These are phyloP conservation scores for Curvularia lunata DNA, from an alignment of 2,329 filamentous ascomycete genomes.

Conservation along the genomic window DNA sequence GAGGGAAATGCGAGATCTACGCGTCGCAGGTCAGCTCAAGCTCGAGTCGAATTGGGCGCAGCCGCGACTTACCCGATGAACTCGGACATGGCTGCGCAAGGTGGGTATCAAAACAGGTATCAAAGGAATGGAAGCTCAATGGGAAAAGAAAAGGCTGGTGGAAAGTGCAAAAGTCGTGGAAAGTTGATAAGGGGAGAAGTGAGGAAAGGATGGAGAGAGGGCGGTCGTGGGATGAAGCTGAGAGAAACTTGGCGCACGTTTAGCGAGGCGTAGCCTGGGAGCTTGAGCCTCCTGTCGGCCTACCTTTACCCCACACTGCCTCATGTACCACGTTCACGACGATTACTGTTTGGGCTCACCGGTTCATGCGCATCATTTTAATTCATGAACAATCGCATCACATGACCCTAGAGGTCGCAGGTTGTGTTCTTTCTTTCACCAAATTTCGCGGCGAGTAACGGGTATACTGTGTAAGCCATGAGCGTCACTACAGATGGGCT, in stretches of 20 bases:
- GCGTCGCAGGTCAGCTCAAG: constrained; percentile 43
- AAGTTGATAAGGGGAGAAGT: constrained; percentile 19
- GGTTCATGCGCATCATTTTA: constrained; percentile 3
- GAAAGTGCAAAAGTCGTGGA: constrained; percentile 27
- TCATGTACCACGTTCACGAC: constrained; percentile 12
- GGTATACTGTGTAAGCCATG: constrained; percentile 23
- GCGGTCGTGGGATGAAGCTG: constrained; percentile 27
- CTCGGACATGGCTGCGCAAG: constrained; percentile 60
- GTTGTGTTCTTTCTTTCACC: background rate
- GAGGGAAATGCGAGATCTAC: constrained; percentile 89
- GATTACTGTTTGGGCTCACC: background rate
- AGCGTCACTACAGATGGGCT: constrained; percentile 34
- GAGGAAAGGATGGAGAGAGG: constrained; percentile 21
- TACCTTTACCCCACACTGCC: constrained; percentile 33
- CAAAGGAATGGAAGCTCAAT: constrained; percentile 29
- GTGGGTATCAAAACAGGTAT: constrained; percentile 37
- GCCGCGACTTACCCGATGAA: constrained; percentile 63
- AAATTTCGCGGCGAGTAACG: background rate
- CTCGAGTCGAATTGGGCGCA: constrained; percentile 42
- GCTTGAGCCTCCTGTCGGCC: constrained; percentile 20
- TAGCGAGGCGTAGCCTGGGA: constrained; percentile 26
- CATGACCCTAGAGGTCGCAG: constrained; percentile 11
- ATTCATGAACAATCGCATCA: background rate
- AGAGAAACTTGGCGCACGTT: constrained; percentile 27
- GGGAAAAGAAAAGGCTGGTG: constrained; percentile 28